phyloP scores from a whole-genome alignment of 164 flowering plant species.

The Magnolia changhungtana region DNA sequence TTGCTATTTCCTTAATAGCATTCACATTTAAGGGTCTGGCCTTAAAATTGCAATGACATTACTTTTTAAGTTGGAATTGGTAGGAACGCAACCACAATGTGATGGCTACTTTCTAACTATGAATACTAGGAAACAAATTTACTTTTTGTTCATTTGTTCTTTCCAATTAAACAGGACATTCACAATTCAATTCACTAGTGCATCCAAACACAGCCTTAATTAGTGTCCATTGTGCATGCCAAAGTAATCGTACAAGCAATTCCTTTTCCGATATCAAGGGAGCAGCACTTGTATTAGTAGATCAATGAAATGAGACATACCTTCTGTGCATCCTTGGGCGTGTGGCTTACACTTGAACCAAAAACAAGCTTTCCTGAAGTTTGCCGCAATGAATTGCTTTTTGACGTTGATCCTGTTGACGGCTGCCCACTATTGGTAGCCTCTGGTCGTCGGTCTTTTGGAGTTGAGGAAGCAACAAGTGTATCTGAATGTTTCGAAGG shows the following conservation, averaged over 20 bases:
- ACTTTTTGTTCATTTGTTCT: neutral
- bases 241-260: neutral
- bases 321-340: conserved; percentile 47
- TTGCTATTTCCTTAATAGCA: too few relatives aligned
- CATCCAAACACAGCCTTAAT: neutral
- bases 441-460: conserved; percentile 46
- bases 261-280: neutral
- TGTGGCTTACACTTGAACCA: conserved; percentile 58
- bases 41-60: neutral
- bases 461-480: conserved; percentile 37
- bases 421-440: conserved; percentile 31
- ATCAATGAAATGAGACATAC: conserved; percentile 18
- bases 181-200: neutral
- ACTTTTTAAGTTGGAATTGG: neutral
- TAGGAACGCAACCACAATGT: neutral
- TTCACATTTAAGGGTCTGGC: neutral
- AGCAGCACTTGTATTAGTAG: neutral
- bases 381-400: conserved; percentile 41
- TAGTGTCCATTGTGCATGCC: too few relatives aligned
- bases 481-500: conserved; percentile 39
- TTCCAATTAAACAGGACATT: too few relatives aligned
- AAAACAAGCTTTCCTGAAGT: conserved; percentile 93
- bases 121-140: neutral
- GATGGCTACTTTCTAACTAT: neutral
- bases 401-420: conserved; percentile 48